Percentiles rank a stretch among this genome's conserved stretches.
phyloP scores from a whole-genome alignment of 768 basidiomycete genomes.

The Hypsizygus marmoreus region DNA sequence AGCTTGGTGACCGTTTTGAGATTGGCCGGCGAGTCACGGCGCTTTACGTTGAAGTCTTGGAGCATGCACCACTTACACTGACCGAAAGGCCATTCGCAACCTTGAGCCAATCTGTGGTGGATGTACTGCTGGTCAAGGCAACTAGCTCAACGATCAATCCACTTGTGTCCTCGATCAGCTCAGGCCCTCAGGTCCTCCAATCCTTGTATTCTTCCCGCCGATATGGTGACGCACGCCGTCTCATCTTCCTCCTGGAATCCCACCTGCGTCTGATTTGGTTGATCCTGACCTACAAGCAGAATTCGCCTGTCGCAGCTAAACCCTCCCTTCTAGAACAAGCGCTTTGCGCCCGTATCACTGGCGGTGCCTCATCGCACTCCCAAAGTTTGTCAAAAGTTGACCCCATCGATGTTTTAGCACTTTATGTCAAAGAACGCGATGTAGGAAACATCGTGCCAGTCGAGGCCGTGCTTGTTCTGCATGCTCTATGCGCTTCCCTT shows the following conservation, averaged over 20 bases:
- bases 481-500: conserved; percentile 66
- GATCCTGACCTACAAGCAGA: conserved; percentile 66
- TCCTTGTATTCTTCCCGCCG: conserved; percentile 65
- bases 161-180: conserved; percentile 67
- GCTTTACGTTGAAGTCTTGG: conserved; percentile 69
- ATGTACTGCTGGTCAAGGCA: conserved; percentile 72
- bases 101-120: conserved; percentile 65
- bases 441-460: conserved; percentile 62
- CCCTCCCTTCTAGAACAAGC: conserved; percentile 76
- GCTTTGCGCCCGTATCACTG: conserved; percentile 63
- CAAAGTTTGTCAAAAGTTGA: conserved; percentile 53
- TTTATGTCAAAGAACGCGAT: conserved; percentile 65
- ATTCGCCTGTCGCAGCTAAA: conserved; percentile 40
- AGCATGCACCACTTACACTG: conserved; percentile 56
- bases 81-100: conserved; percentile 58
- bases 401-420: conserved; percentile 74
- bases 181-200: conserved; percentile 58
- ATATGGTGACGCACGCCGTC: conserved; percentile 65
- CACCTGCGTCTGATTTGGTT: conserved; percentile 63
- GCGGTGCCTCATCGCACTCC: conserved; percentile 47
- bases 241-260: conserved; percentile 70
- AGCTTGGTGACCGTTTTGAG: conserved; percentile 82
- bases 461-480: conserved; percentile 68
- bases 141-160: conserved; percentile 83
- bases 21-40: conserved; percentile 68